Conservation (phyloP, 148 eudicot species). For the Oxyria digyna region DNA sequence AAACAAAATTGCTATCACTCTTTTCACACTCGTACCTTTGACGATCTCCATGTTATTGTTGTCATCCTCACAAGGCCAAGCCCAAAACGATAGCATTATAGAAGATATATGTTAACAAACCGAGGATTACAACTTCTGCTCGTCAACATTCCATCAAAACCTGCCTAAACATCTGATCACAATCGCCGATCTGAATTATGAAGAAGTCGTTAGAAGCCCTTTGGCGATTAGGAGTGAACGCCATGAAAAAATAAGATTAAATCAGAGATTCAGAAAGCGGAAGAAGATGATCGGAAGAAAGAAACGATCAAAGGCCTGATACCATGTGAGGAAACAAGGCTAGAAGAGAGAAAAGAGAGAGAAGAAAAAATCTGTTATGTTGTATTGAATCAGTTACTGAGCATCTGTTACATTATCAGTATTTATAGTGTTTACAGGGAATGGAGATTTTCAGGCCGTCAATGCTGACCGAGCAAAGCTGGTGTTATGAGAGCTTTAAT, state of each 20-base stretch:
- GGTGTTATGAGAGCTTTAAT: background rate
- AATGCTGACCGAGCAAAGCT: background rate
- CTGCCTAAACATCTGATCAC: background rate
- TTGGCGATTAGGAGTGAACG: too few relatives aligned
- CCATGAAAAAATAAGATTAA: too few relatives aligned
- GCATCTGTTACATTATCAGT: too few relatives aligned
- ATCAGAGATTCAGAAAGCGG: too few relatives aligned
- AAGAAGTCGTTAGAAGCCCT: too few relatives aligned
- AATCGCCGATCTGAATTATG: too few relatives aligned
- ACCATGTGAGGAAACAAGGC: too few relatives aligned
- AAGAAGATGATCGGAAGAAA: too few relatives aligned
- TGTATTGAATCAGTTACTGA: too few relatives aligned
- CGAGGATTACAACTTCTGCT: background rate
- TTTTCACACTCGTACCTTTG: background rate
- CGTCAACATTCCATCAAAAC: background rate
- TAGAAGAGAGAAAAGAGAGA: too few relatives aligned
- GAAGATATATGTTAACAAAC: background rate
- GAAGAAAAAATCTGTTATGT: too few relatives aligned
- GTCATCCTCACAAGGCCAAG: background rate
- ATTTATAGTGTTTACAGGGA: background rate
- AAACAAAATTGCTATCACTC: background rate
- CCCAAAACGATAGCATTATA: background rate
- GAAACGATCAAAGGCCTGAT: too few relatives aligned
- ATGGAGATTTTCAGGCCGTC: background rate
- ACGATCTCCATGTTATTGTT: background rate